Conservation (phyloP, 176 grass and related monocot species). For the Tillandsia leiboldiana region DNA sequence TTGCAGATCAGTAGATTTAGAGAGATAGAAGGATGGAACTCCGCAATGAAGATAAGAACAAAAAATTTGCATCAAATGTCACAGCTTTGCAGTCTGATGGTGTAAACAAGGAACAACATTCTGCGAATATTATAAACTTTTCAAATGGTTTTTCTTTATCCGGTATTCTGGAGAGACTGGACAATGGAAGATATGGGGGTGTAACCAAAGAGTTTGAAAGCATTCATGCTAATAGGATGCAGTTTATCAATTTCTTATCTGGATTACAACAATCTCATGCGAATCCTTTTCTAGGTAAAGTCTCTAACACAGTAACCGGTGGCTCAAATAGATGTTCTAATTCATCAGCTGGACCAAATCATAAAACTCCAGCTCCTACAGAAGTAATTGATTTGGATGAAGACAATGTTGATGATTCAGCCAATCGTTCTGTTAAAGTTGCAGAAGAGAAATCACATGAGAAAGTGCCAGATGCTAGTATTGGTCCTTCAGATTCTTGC, state of each 20-base stretch:
- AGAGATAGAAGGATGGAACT: constrained; percentile 20
- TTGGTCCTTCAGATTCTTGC: background rate
- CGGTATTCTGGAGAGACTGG: constrained; percentile 7
- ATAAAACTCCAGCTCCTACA: too few relatives aligned
- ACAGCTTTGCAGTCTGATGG: background rate
- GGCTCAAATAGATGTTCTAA: background rate
- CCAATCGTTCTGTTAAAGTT: too few relatives aligned
- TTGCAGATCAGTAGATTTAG: constrained; percentile 25
- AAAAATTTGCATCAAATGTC: background rate
- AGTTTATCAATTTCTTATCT: constrained; percentile 53
- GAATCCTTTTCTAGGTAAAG: background rate
- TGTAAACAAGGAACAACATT: constrained; percentile 5
- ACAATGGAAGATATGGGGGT: constrained; percentile 35
- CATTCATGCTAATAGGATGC: constrained; percentile 24
- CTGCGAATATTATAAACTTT: constrained; percentile 13
- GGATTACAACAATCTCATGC: constrained; percentile 11
- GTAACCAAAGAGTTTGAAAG: constrained; percentile 37
- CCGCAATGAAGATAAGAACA: background rate
- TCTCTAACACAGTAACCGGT: too few relatives aligned
- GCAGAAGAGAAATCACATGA: background rate
- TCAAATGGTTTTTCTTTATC: constrained; percentile 28
- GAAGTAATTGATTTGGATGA: constrained; percentile 26
- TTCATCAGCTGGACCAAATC: too few relatives aligned
- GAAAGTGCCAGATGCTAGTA: background rate
- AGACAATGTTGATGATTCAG: constrained; percentile 12